These are phyloP conservation scores for Thraustochytrium striatum DNA, from an alignment of 352 stramenopile genomes.

Conservation along the genomic window DNA sequence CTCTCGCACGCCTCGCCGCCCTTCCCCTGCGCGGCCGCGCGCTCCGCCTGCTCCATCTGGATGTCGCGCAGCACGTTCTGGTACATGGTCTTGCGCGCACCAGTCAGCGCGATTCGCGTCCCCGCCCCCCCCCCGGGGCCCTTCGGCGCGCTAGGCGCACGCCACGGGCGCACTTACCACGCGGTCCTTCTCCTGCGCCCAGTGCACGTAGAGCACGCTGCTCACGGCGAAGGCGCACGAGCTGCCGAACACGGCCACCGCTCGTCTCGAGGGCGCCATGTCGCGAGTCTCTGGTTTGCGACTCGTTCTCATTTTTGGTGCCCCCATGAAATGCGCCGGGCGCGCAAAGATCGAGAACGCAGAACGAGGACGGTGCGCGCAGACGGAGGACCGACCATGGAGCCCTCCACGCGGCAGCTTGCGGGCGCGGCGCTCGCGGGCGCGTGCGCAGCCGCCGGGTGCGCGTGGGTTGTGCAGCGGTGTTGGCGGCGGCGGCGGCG, in stretches of 20 bases:
- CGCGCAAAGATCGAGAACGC: no score
- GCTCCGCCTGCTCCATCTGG: slow-evolving; percentile 7
- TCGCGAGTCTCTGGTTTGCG: no score
- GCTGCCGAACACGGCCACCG: background rate
- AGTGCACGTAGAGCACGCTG: slow-evolving; percentile 19
- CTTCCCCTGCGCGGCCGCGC: background rate
- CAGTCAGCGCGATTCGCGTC: background rate
- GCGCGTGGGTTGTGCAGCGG: background rate
- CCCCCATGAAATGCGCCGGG: no score
- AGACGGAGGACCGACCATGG: no score
- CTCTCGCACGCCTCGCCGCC: background rate
- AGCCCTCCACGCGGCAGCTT: no score
- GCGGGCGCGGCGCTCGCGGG: background rate
- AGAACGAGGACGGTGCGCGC: no score
- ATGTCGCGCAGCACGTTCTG: slow-evolving; percentile 44
- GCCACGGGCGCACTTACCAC: background rate
- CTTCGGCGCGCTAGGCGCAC: background rate
- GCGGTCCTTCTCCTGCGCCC: slow-evolving; percentile 34
- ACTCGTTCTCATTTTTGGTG: no score
- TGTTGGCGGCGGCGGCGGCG: no score
- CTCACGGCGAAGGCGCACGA: slow-evolving; percentile 14
- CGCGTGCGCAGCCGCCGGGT: background rate
- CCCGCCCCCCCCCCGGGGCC: no score
- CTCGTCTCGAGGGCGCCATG: no score
- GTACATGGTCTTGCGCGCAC: background rate